Evolutionary conservation across 75 land plant genomes (phyloP), one percentile per base, ranked within the genome.

Genomic region (Sequoia sempervirens): DNA sequence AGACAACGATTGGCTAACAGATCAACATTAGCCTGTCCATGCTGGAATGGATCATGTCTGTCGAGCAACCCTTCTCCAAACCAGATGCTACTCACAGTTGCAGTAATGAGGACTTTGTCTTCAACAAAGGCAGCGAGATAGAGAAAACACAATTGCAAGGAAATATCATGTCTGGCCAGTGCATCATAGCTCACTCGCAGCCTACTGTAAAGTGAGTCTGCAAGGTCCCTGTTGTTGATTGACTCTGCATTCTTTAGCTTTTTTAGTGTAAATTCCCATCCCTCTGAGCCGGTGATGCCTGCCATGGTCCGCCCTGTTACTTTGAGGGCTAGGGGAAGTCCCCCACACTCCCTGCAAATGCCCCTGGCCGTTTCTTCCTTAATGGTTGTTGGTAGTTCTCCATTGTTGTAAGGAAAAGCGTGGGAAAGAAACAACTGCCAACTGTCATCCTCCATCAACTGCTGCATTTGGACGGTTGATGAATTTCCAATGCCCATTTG

Each of bases 1-100:
- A 75, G 40, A 18, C 78, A 75, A 75, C 78, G 45, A 18, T 75
- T 37, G 34, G 78, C 78, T 75, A 75, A 75, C 37, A 75, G 20
- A 20, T 75, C 37, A 37, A 75, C 45, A 75, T 75, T 34, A 36
- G 40, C 7, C 23, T 38, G 37, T 34, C 41, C 38, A 36, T 17
- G 34, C 1, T 34, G 2, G 78, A 36, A 75, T 34, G 78, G 41
- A 30, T 75, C 23, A 37, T 38, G 8, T 1, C 9, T 37, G 34
- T 36, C 23, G 0, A 75, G 23, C 6, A 75, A 30, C 1, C 78
- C 78, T 75, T 38, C 78, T 17, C 45, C 78, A 36, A 75, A 36
- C 78, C 45, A 75, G 8, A 4, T 34, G 18, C 9, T 9, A 36
- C 20, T 75, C 18, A 11, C 78, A 6, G 7, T 34, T 15, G 34